These are phyloP conservation scores for Kodamaea leandrae DNA, from an alignment of 805 yeast genomes.

Conservation along the genomic window DNA sequence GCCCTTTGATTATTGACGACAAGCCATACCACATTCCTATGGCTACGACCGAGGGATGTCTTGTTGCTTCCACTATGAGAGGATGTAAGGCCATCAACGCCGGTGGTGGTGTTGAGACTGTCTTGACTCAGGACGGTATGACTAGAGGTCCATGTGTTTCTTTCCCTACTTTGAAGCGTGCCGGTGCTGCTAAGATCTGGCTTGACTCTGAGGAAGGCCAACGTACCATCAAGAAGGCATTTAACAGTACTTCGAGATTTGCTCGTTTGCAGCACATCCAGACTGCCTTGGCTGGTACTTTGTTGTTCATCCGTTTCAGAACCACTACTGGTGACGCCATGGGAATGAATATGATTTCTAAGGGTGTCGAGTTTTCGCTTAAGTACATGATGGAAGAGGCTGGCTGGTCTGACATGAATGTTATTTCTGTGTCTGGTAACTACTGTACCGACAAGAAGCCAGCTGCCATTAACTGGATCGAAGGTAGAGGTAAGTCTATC, in stretches of 20 bases:
- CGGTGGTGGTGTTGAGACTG: conserved; percentile 95
- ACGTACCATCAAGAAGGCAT: conserved; percentile 74
- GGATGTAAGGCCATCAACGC: conserved; percentile 98
- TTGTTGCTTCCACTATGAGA: conserved; percentile 97
- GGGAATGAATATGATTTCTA: conserved; percentile 99
- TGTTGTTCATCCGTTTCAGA: conserved; percentile 84
- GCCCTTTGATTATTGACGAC: conserved; percentile 91
- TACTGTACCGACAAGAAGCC: conserved; percentile 97
- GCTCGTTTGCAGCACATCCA: conserved; percentile 89
- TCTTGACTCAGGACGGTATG: conserved; percentile 95
- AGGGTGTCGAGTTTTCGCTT: conserved; percentile 90
- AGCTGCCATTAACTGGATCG: conserved; percentile 98
- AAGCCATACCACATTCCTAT: conserved; percentile 88
- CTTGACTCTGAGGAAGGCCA: conserved; percentile 95
- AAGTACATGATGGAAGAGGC: conserved; percentile 80
- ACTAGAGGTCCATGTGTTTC: conserved; percentile 98
- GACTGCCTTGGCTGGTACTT: conserved; percentile 92
- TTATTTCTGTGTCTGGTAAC: conserved; percentile 93
- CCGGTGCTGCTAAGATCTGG: conserved; percentile 95
- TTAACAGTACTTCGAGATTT: conserved; percentile 95
- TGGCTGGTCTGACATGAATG: conserved; percentile 92
- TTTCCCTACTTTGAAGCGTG: conserved; percentile 76
- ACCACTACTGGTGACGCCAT: conserved; percentile 99
- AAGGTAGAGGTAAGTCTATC: conserved; percentile 97
- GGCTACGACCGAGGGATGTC: conserved; percentile 99